These are phyloP conservation scores for Coemansia sp. DNA, from an alignment of 192 early-diverging fungal genomes.

Conservation along the genomic window DNA sequence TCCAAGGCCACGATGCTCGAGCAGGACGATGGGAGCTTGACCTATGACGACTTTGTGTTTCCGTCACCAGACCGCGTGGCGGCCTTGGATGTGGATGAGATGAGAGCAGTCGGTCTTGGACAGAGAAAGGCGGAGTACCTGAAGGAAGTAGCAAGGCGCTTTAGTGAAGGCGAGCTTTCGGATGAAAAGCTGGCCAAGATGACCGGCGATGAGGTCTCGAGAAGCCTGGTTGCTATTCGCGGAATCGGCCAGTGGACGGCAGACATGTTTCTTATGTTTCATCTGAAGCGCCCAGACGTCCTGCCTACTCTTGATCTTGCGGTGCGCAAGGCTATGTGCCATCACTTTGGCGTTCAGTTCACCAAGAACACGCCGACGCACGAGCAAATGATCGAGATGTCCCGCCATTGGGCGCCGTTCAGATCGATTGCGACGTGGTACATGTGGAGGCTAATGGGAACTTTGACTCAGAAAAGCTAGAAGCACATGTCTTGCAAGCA, in stretches of 20 bases:
- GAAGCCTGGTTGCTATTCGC: slow-evolving; percentile 55
- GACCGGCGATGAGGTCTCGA: slow-evolving; percentile 58
- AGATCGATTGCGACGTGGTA: slow-evolving; percentile 62
- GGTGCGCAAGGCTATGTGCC: slow-evolving; percentile 62
- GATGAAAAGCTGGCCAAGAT: slow-evolving; percentile 47
- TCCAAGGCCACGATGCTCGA: slow-evolving; percentile 11
- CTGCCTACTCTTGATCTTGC: slow-evolving; percentile 66
- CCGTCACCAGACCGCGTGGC: slow-evolving; percentile 56
- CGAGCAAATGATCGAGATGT: slow-evolving; percentile 57
- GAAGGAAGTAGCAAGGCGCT: slow-evolving; percentile 59
- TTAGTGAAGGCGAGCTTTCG: slow-evolving; percentile 55
- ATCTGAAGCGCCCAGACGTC: slow-evolving; percentile 65
- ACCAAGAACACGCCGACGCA: slow-evolving; percentile 50
- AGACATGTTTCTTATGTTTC: slow-evolving; percentile 75
- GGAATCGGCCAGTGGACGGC: slow-evolving; percentile 72
- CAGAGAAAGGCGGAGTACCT: slow-evolving; percentile 63
- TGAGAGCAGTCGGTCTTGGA: slow-evolving; percentile 35
- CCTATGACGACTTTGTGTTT: slow-evolving; percentile 42
- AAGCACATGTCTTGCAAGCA: too few species aligned
- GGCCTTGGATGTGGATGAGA: slow-evolving; percentile 43
- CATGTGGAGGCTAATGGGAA: slow-evolving; percentile 59
- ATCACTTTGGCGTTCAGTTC: slow-evolving; percentile 59
- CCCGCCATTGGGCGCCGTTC: slow-evolving; percentile 63
- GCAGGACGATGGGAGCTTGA: not conserved
- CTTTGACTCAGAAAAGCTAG: slow-evolving; percentile 45